Base-by-base conservation (phyloP, 148 eudicot genomes). In the Drosera capensis region DNA sequence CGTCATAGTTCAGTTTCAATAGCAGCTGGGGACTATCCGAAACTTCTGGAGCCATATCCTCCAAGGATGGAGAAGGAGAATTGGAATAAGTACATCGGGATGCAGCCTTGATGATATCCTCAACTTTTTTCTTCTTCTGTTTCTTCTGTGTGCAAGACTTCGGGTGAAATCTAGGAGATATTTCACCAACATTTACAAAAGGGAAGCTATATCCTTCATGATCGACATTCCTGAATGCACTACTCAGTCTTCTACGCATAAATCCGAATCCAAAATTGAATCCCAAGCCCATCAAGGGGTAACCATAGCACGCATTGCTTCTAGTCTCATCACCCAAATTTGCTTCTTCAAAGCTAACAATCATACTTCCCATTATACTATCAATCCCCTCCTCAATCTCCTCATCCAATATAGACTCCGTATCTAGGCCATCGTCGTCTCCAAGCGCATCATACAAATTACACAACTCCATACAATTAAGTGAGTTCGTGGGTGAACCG, bases 1-100 rank as follows among this genome's bases (percentile, higher is more conserved):
- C 63, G 26, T 75, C 63, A 60, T 67, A 67, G 48, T 71, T 75
- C 71, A 75, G n/a, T 11, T 34, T 34, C 38, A 34, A 34, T 34
- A 34, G 38, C 38, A 34, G 11, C 38, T 15, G n/a, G 6, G 38
- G n/a, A 0, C n/a, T 34, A 4, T 34, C n/a, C 9, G 38, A 34
- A 2, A 15, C 14, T 11, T 28, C 11, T 11, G 31, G 31, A 28
- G 31, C 7, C 31, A 11, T 5, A 28, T 28, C 11, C 38, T 34
- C 38, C 11, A 34, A 3, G 3, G 38, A 34, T 11, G 13, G 9
- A 34, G 38, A 13, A 13, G 11, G 11, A 9, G 38, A 34, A 34
- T 34, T 34, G n/a, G n/a, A n/a, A n/a, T 34, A 15, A 34, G 13
- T 3, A 5, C 5, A 4, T 34, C 14, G 9, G 2, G 2, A 9